Evolutionary conservation across 805 yeast genomes (phyloP), one percentile per base, ranked within the genome.

Genomic region (Kodamaea kakaduensis): DNA sequence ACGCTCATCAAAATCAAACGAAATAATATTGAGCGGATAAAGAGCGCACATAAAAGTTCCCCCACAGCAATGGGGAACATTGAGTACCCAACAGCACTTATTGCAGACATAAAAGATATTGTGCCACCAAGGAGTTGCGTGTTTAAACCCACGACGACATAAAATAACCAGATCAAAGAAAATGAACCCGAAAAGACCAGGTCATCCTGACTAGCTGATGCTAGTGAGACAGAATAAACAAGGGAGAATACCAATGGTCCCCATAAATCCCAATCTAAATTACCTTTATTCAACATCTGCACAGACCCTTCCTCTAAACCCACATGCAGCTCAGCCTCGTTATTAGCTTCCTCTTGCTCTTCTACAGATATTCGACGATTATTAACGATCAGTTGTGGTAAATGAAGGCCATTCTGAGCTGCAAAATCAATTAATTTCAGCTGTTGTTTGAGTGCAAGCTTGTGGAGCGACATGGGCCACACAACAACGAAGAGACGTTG

Each of bases 11-110:
- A 40, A 0, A 68, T 56, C 15, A 78, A 59, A 40, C 86, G 58
- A 5, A 78, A 43, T 10, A 77, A 54, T 42, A 70, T 68, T 65
- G 67, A 59, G 29, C 59, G 54, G n/a, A 78, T 57, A 12, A 75
- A 51, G 15, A 74, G 37, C 9, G 67, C 59, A 29, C 80, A 64
- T 17, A 77, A 38, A 3, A 72, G 32, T 8, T 78, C 73, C 0
- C 80, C 77, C 7, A 74, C 48, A 3, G 78, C 71, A 24, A 81
- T 64, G 8, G 88, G 88, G 56, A 81, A 81, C 52, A 78, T 57
- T 9, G 82, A 77, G 61, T 81, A 81, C 1, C 88, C 88, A 5
- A 79, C 71, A 18, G 84, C 80, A 42, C 83, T 76, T 34, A 81
- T 63, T 3, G 86, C 86, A 31, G 77, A 76, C 63, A 81, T 66